A percentile compares a stretch with the other conserved stretches of the same genome.
These are phyloP conservation scores for Solanum hybrid DNA, from an alignment of 305 asterid genomes.

Conservation along the genomic window DNA sequence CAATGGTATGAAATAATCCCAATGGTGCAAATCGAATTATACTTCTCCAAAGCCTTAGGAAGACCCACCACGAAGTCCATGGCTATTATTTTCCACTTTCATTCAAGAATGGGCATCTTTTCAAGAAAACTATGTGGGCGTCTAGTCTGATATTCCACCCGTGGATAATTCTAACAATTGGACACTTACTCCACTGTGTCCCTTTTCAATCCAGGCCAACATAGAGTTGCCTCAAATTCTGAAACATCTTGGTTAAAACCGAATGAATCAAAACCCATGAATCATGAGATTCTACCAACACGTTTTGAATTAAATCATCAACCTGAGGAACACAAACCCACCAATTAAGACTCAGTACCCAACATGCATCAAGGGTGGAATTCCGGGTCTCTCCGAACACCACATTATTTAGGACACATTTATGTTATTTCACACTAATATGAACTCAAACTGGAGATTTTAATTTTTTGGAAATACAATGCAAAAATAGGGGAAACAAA, in stretches of 20 bases:
- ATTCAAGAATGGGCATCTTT: too few species aligned
- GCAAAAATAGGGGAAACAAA: not conserved
- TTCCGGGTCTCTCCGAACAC: accelerated
- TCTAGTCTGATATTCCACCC: not conserved
- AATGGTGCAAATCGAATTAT: not conserved
- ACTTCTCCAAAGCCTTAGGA: not conserved
- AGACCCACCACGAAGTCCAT: not conserved
- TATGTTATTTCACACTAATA: too few species aligned
- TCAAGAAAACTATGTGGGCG: too few species aligned
- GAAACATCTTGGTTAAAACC: not conserved
- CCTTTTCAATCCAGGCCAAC: not conserved
- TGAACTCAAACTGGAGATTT: not conserved
- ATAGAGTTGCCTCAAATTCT: not conserved
- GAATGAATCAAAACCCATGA: too few species aligned
- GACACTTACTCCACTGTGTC: not conserved
- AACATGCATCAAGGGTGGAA: not conserved
- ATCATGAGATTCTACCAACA: not conserved
- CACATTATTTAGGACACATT: not conserved
- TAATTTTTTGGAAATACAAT: not conserved
- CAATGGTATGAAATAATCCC: not conserved
- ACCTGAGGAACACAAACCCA: not conserved
- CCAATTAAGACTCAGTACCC: accelerated
- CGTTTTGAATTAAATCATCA: not conserved
- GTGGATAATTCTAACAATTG: too few species aligned
- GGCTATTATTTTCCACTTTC: not conserved